Evolutionary conservation across 2,329 filamentous ascomycete species (phyloP).

Genomic region (Penicillium sp.): DNA sequence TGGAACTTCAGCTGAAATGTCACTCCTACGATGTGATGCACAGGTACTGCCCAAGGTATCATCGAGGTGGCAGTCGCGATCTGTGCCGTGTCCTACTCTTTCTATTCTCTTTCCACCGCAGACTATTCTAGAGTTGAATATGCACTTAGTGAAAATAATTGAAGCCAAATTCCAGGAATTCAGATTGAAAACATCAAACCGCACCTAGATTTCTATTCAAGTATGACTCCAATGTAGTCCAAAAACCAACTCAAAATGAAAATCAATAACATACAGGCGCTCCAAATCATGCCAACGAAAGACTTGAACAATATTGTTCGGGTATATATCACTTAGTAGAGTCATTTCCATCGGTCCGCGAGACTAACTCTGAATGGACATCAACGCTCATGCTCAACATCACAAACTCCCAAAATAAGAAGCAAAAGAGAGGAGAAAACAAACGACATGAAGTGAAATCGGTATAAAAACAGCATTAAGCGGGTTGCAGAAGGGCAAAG

Average conservation of each 20-base stretch:
- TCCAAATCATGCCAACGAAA: conserved; percentile 9
- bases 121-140: background rate
- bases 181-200: background rate
- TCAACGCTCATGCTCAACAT: conserved; percentile 21
- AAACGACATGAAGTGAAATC: background rate
- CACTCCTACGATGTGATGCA: background rate
- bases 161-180: background rate
- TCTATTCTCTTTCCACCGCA: background rate
- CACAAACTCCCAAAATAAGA: conserved; percentile 4
- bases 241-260: background rate
- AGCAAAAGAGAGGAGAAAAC: background rate
- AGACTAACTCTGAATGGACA: background rate
- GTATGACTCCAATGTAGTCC: background rate
- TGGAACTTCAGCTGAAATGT: background rate
- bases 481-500: background rate
- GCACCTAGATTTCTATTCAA: background rate
- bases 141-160: background rate
- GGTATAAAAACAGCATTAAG: conserved; percentile 9
- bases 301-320: conserved; percentile 8
- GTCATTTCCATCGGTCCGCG: conserved; percentile 7
- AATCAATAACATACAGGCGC: conserved; percentile 6
- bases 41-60: background rate
- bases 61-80: background rate
- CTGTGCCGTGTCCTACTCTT: background rate
- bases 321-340: conserved; percentile 20